Conservation (phyloP, 306 rosid species). For the Mimosa bimucronata region DNA sequence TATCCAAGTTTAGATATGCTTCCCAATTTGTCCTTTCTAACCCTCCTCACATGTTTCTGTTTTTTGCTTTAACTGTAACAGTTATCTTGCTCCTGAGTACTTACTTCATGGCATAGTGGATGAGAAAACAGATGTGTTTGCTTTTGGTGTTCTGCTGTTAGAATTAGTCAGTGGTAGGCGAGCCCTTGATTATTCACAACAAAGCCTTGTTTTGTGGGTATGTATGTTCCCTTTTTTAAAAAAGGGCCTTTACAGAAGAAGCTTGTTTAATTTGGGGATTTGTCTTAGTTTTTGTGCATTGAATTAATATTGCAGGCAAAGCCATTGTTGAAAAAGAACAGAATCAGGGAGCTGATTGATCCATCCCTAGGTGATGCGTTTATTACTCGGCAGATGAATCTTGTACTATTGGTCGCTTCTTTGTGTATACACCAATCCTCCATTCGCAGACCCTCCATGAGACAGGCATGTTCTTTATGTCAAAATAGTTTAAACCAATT, state of each 20-base stretch:
- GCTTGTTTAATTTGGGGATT: neutral
- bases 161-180: conserved; percentile 84
- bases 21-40: neutral
- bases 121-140: conserved; percentile 89
- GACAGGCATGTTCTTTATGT: conserved; percentile 54
- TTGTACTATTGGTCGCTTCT: conserved; percentile 70
- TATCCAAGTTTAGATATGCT: neutral
- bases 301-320: conserved; percentile 53
- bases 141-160: conserved; percentile 78
- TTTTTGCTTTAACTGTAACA: conserved; percentile 25
- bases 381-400: conserved; percentile 55
- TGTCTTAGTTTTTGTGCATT: neutral
- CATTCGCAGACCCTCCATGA: conserved; percentile 77
- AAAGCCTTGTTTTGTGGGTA: conserved; percentile 91
- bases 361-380: conserved; percentile 57
- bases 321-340: conserved; percentile 76
- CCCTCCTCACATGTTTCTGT: neutral
- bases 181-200: conserved; percentile 80
- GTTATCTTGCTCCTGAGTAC: conserved; percentile 91
- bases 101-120: conserved; percentile 85
- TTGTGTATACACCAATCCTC: conserved; percentile 80
- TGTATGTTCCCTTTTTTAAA: conserved; percentile 6
- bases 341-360: conserved; percentile 59
- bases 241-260: neutral
- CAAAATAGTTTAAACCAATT: no score